Evolutionary conservation across 805 yeast genomes (phyloP), one percentile per base, ranked within the genome.

Genomic region (Metschnikowia vanudenii): DNA sequence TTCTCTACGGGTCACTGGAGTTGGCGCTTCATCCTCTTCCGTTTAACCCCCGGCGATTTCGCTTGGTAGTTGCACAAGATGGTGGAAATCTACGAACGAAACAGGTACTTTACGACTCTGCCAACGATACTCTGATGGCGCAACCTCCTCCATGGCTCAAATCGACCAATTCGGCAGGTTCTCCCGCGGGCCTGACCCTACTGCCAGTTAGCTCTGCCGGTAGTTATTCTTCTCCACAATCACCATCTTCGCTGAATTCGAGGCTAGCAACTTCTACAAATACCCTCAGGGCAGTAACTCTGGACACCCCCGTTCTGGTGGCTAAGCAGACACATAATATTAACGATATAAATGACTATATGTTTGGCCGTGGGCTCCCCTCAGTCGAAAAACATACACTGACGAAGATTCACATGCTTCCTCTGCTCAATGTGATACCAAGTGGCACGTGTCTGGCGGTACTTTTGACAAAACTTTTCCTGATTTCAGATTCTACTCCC

Each of bases 311-410:
- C 11, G 28, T 13, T 18, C 31, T 58, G 12, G 31, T 36, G 10
- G 32, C 71, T 13, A 61, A 64, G 41, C 33, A 63, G 2, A 65
- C 68, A 44, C 81, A 78, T 50, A 67, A 73, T 14, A 51, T 65
- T 18, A 64, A 62, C 45, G 82, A 79, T 48, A 54, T 79, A 17
- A 70, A 76, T 22, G 75, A 75, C 46, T 76, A 71, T 52, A 76
- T 79, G 78, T 79, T 79, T 60, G 84, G 84, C 11, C 74, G 78
- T 42, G 83, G 84, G 0, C 62, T 79, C 28, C 78, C 80, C 8
- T 63, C 76, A 7, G 75, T 68, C 47, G 81, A 79, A 45, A 60
- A 67, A 14, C 64, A 66, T 16, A 59, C 69, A 18, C 60, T 72
- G 11, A 74, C 79, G 4, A 79, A 79, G 50, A 55, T 79, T 2